phyloP scores from a whole-genome alignment of 805 yeast genomes.

The Phaffomyces opuntiae region DNA sequence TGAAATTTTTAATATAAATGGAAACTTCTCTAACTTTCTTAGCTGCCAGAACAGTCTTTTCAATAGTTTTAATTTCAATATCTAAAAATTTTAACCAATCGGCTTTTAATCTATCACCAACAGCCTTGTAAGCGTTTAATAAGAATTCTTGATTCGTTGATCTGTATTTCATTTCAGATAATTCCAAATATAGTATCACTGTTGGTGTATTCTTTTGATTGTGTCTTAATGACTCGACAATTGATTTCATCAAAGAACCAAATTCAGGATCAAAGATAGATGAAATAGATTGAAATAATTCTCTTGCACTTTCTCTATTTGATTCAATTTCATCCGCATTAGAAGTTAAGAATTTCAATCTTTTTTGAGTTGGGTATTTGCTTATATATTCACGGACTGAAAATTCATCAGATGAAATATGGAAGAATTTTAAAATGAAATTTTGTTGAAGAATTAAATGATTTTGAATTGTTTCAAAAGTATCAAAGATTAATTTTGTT shows the following conservation, averaged over 20 bases:
- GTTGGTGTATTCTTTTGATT: conserved; percentile 37
- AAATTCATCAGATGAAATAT: conserved; percentile 28
- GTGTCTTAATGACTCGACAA: conserved; percentile 29
- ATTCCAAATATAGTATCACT: conserved; percentile 36
- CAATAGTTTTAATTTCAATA: conserved; percentile 41
- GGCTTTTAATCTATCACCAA: conserved; percentile 42
- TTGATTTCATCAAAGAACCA: conserved; percentile 23
- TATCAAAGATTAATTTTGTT: conserved; percentile 7
- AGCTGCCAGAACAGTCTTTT: conserved; percentile 29
- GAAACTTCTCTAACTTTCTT: conserved; percentile 35
- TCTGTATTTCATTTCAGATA: conserved; percentile 28
- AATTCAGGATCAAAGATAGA: conserved; percentile 35
- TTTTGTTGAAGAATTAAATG: conserved; percentile 32
- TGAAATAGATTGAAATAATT: conserved; percentile 37
- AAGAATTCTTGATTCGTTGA: conserved; percentile 61
- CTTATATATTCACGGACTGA: conserved; percentile 28
- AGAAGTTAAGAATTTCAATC: conserved; percentile 27
- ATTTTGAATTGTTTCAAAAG: conserved; percentile 28
- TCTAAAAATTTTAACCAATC: conserved; percentile 57
- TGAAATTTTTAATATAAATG: conserved; percentile 39
- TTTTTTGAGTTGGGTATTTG: conserved; percentile 24
- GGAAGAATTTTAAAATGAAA: conserved; percentile 36
- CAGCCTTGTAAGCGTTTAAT: conserved; percentile 40
- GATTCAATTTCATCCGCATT: conserved; percentile 33
- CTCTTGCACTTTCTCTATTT: conserved; percentile 41